Evolutionary conservation across 139 green algal species (phyloP).

Genomic region (Mesotaenium endlicherianum): DNA sequence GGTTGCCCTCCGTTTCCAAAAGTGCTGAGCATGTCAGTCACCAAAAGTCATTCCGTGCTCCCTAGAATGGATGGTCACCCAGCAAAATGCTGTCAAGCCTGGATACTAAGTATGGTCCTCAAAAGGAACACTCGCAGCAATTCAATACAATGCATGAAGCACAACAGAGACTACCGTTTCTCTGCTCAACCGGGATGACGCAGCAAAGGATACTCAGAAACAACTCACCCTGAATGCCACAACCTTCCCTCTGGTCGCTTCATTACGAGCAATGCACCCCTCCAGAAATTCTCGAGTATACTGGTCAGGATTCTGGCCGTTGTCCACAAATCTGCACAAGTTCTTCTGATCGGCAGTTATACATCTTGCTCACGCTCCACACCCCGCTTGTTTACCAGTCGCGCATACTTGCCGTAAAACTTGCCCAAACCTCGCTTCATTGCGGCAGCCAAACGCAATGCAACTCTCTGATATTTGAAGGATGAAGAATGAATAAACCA

Average conservation of each 20-base stretch:
- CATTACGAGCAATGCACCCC: constrained; percentile 11
- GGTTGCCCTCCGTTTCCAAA: background rate
- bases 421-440: too few species aligned
- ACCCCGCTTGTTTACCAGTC: too few species aligned
- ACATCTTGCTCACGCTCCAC: too few species aligned
- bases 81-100: constrained; percentile 1
- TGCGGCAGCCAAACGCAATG: too few species aligned
- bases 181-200: background rate
- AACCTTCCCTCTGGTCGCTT: constrained; percentile 38
- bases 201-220: background rate
- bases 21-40: background rate
- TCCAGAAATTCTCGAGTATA: constrained; percentile 25
- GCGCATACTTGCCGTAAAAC: too few species aligned
- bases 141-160: background rate
- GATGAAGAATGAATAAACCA: too few species aligned
- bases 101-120: background rate
- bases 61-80: too few species aligned
- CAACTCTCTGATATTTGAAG: too few species aligned
- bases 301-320: constrained; percentile 35
- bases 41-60: background rate
- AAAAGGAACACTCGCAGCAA: background rate
- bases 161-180: background rate
- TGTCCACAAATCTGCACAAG: constrained; percentile 36
- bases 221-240: constrained; percentile 34
- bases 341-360: too few species aligned